A percentile compares a stretch with the other conserved stretches of the same genome.
Conservation (phyloP, 352 stramenopile genomes). For the Saprolegnia parasitica region DNA sequence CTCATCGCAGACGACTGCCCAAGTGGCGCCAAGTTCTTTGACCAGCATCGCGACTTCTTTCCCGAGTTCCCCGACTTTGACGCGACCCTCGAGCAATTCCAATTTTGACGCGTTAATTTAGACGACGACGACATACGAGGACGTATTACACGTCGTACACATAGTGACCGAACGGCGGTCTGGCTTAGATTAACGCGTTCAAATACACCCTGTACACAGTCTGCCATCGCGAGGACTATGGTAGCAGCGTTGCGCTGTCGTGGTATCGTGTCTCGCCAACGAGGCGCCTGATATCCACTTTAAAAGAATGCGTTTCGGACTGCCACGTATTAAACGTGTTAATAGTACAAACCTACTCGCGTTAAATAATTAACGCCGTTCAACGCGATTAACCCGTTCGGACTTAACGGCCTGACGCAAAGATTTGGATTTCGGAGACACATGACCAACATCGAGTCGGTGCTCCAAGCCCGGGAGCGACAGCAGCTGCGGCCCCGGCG, state of each 20-base stretch:
- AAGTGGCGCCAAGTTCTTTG: background rate
- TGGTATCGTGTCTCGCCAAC: too few relatives aligned
- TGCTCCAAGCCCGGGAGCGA: background rate
- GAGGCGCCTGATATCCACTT: too few relatives aligned
- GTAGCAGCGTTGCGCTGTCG: too few relatives aligned
- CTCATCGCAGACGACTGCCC: background rate
- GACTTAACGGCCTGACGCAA: background rate
- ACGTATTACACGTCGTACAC: too few relatives aligned
- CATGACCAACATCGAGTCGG: background rate
- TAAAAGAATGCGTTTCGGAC: too few relatives aligned
- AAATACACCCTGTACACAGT: background rate
- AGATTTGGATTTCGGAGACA: background rate
- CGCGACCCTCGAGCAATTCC: background rate
- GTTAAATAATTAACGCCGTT: too few relatives aligned
- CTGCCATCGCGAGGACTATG: too few relatives aligned
- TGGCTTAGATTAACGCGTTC: background rate
- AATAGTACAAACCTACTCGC: too few relatives aligned
- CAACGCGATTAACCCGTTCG: background rate
- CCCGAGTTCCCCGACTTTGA: background rate
- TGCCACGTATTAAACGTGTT: background rate
- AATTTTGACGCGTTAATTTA: conserved; percentile 4
- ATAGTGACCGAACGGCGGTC: background rate
- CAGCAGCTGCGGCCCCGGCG: background rate
- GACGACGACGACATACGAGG: background rate
- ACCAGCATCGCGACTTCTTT: background rate